phyloP scores from a whole-genome alignment of 352 stramenopile species.

The Globisporangium orthogonon region DNA sequence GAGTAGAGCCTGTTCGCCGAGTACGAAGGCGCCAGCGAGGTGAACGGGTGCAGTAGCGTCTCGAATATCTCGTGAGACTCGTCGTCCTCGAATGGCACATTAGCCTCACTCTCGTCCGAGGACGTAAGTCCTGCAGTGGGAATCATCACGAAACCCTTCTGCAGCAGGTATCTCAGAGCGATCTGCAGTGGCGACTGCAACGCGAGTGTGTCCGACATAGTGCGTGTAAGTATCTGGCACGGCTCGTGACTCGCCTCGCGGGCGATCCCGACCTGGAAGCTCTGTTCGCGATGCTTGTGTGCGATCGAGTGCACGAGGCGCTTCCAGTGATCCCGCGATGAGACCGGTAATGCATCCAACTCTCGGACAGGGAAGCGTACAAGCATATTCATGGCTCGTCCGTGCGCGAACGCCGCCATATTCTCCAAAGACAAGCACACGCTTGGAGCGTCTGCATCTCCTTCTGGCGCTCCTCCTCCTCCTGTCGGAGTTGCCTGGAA shows the following conservation, averaged over 20 bases:
- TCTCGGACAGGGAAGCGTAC: conserved; percentile 24
- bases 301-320: conserved; percentile 24
- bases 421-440: conserved; percentile 7
- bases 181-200: conserved; percentile 38
- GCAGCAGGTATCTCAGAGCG: conserved; percentile 37
- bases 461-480: not conserved
- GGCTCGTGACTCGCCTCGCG: conserved; percentile 31
- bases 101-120: conserved; percentile 8
- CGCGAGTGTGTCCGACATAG: conserved; percentile 16
- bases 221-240: conserved; percentile 25
- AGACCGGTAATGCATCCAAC: conserved; percentile 16
- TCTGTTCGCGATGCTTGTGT: conserved; percentile 18
- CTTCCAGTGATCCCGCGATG: conserved; percentile 21
- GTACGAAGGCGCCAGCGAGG: conserved; percentile 20
- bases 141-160: conserved; percentile 44
- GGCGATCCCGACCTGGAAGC: conserved; percentile 34
- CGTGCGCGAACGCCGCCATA: conserved; percentile 34
- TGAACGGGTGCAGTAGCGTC: conserved; percentile 36
- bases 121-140: conserved; percentile 9
- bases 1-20: conserved; percentile 43
- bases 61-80: conserved; percentile 36
- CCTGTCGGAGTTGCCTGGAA: not conserved
- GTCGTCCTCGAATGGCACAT: conserved; percentile 7
- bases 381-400: conserved; percentile 32
- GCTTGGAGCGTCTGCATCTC: not conserved